Conservation (phyloP, 208 protist species). For the Tritrichomonas musculus region DNA sequence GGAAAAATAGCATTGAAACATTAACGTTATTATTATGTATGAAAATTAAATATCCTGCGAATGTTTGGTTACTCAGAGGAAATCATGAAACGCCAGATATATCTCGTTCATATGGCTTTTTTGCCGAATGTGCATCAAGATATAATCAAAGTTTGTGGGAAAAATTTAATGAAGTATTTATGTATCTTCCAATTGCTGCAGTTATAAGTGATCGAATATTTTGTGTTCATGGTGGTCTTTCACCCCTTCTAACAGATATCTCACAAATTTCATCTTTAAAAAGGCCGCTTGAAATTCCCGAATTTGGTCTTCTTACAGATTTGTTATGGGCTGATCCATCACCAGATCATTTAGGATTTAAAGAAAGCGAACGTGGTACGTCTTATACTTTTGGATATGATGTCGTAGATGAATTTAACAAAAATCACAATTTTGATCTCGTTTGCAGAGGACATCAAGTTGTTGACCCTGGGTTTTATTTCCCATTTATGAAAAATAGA, state of each 20-base stretch:
- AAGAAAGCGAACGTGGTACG: constrained; percentile 92
- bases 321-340: constrained; percentile 95
- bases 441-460: constrained; percentile 96
- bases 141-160: not conserved
- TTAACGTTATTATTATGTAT: not conserved
- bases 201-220: not conserved
- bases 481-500: not conserved
- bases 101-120: not conserved
- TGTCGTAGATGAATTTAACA: constrained; percentile 89
- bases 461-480: constrained; percentile 75
- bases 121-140: not conserved
- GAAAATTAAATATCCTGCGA: not conserved
- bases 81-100: not conserved
- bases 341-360: constrained; percentile 68
- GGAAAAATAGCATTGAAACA: not conserved
- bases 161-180: not conserved
- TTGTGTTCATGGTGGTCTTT: constrained; percentile 1
- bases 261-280: not conserved
- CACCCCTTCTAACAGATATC: not conserved
- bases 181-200: not conserved
- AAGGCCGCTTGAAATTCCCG: not conserved
- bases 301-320: constrained; percentile 86
- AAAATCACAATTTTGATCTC: constrained; percentile 95
- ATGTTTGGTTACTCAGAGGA: not conserved
- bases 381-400: constrained; percentile 94